A percentile compares a stretch with the other conserved stretches of the same genome.
phyloP scores from a whole-genome alignment of 192 early-diverging fungal genomes.

The Gigaspora rosea region DNA sequence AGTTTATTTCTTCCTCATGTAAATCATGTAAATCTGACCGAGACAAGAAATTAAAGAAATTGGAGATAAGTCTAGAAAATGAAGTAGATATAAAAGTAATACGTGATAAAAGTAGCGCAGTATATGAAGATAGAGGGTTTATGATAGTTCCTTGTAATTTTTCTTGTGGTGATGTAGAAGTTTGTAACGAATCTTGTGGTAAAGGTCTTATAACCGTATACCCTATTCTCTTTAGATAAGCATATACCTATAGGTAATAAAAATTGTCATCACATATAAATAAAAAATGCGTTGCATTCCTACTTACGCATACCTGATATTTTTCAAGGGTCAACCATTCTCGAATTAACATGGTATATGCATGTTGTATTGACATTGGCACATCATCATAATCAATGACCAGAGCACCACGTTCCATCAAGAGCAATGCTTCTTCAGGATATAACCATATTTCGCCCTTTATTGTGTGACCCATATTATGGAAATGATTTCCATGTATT shows the following conservation, averaged over 20 bases:
- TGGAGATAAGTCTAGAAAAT: background rate
- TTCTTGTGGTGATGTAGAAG: background rate
- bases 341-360: conserved; percentile 31
- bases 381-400: conserved; percentile 30
- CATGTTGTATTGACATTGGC: conserved; percentile 40
- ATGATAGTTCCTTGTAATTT: background rate
- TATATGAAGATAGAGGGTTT: no score
- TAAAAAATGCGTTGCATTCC: background rate
- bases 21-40: background rate
- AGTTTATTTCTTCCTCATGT: background rate
- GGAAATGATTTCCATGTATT: conserved; percentile 5
- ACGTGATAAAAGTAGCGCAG: no score
- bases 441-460: conserved; percentile 42
- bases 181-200: conserved; percentile 3
- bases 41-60: background rate
- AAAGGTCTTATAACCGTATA: conserved; percentile 47
- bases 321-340: conserved; percentile 42
- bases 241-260: conserved; percentile 40
- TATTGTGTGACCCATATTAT: conserved; percentile 49
- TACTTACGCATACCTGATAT: conserved; percentile 37
- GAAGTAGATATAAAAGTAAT: background rate
- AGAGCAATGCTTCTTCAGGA: conserved; percentile 52
- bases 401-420: conserved; percentile 48
- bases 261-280: conserved; percentile 10
- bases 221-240: conserved; percentile 56